phyloP scores from a whole-genome alignment of 108 stramenopile genomes.

The Conticribra guillardii region DNA sequence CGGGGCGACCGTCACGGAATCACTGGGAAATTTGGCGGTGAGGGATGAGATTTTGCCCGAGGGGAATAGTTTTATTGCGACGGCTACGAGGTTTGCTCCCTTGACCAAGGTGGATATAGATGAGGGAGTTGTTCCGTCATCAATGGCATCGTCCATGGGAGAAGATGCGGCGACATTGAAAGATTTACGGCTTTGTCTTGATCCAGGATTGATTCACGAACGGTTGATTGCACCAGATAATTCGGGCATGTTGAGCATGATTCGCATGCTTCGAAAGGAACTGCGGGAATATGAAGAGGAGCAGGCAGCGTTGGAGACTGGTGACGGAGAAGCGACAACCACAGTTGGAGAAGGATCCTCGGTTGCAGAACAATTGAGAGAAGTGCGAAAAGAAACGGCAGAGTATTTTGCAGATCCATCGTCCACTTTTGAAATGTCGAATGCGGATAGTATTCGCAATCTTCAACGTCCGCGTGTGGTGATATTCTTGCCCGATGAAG shows the following conservation, averaged over 20 bases:
- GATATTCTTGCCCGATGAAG: conserved; percentile 83
- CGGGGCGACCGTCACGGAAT: conserved; percentile 83
- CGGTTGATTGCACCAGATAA: conserved; percentile 60
- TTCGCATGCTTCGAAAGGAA: conserved; percentile 78
- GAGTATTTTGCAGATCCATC: conserved; percentile 22
- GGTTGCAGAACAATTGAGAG: conserved; percentile 20
- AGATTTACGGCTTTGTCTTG: conserved; percentile 75
- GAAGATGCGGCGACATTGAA: conserved; percentile 60
- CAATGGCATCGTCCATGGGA: not conserved
- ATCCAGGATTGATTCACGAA: conserved; percentile 78
- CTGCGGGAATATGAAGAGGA: conserved; percentile 62
- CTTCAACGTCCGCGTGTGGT: conserved; percentile 78
- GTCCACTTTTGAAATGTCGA: conserved; percentile 17
- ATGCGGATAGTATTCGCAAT: conserved; percentile 17
- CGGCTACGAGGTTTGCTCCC: conserved; percentile 64
- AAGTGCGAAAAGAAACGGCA: conserved; percentile 33
- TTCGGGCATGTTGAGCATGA: conserved; percentile 57
- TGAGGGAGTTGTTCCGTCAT: not conserved
- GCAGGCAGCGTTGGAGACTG: conserved; percentile 12
- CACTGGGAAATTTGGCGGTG: conserved; percentile 76
- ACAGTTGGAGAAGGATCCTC: too few relatives aligned
- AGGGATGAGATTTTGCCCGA: conserved; percentile 71
- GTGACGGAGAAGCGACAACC: conserved; percentile 17
- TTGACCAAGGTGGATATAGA: conserved; percentile 39
- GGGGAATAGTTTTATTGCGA: conserved; percentile 81